Evolutionary conservation across 2,329 filamentous ascomycete species (phyloP), one percentile per base, ranked within the genome.

Genomic region (Sclerotinia trifoliorum): DNA sequence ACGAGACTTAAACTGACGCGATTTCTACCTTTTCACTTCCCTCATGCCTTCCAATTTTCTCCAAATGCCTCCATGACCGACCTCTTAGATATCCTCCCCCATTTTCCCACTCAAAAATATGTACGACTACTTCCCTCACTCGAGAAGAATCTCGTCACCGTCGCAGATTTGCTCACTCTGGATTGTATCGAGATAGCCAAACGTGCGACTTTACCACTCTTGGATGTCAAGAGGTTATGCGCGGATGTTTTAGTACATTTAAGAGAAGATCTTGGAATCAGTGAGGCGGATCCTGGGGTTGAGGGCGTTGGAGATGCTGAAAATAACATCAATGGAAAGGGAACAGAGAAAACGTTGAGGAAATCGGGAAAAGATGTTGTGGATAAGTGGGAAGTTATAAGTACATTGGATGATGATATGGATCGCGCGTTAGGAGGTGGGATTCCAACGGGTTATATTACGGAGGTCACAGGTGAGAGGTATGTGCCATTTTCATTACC

Each of bases 391-490:
- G 81, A 79, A 55, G 83, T 81, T 58, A 92, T 98, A 79, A 96
- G 90, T 81, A 96, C 92, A 0, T 85, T 97, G 55, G 92, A 96
- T 78, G 82, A 85, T 62, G 79, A 80, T 49, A 83, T 99, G 44
- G 94, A 99, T 78, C 77, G 76, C 51, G 81, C 85, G 2, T 83
- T 98, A 51, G 87, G 86, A 69, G 94, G 94, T 60, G 95, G 95
- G 26, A 85, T 98, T 67, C 91, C 90, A 1, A 85, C 88, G 2
- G 91, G 93, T 58, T 90, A 90, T 79, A 83, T 99, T 75, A 93
- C 92, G 10, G 95, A 99, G 78, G 85, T 99, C 70, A 91, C 93
- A 1, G 95, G 95, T 69, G 95, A 98, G 82, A 96, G 93, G 88
- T 88, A 78, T 52, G 71, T 61, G 24, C 6, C 21, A 21, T 19